Evolutionary conservation across 352 stramenopile genomes (phyloP).

Genomic region (Globisporangium orthogonon): DNA sequence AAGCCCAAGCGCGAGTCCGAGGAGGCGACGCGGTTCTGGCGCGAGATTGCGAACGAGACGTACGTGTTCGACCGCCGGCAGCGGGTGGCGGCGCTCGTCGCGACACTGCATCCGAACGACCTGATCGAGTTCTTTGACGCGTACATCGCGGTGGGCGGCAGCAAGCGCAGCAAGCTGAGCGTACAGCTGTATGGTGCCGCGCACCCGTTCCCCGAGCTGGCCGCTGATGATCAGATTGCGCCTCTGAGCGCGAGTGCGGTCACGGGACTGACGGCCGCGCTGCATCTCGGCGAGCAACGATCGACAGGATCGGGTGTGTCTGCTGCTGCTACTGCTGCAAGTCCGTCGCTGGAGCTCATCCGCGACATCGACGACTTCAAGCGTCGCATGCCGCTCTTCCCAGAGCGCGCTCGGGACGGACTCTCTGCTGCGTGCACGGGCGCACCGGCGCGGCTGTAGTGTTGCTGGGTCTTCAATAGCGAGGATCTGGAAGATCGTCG

Average conservation of each 20-base stretch:
- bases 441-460: slow-evolving; percentile 1
- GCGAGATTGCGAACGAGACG: slow-evolving; percentile 56
- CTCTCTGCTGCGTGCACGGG: background rate
- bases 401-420: slow-evolving; percentile 29
- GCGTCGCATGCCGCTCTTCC: slow-evolving; percentile 59
- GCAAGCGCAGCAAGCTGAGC: slow-evolving; percentile 41
- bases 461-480: background rate
- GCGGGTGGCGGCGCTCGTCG: slow-evolving; percentile 43
- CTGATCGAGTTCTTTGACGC: slow-evolving; percentile 67
- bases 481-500: background rate
- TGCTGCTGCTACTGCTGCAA: background rate
- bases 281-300: slow-evolving; percentile 21
- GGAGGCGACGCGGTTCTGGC: slow-evolving; percentile 44
- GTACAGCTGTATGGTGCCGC: slow-evolving; percentile 50
- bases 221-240: background rate
- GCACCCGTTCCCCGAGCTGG: slow-evolving; percentile 34
- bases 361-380: slow-evolving; percentile 53
- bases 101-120: slow-evolving; percentile 34
- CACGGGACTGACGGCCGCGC: slow-evolving; percentile 23
- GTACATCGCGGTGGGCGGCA: slow-evolving; percentile 21
- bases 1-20: slow-evolving; percentile 59
- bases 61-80: slow-evolving; percentile 64
- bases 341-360: slow-evolving; percentile 19
- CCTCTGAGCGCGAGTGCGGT: slow-evolving; percentile 1
- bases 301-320: background rate